Conservation (phyloP, 495 filamentous ascomycete genomes). For the Daldinia caldariorum region DNA sequence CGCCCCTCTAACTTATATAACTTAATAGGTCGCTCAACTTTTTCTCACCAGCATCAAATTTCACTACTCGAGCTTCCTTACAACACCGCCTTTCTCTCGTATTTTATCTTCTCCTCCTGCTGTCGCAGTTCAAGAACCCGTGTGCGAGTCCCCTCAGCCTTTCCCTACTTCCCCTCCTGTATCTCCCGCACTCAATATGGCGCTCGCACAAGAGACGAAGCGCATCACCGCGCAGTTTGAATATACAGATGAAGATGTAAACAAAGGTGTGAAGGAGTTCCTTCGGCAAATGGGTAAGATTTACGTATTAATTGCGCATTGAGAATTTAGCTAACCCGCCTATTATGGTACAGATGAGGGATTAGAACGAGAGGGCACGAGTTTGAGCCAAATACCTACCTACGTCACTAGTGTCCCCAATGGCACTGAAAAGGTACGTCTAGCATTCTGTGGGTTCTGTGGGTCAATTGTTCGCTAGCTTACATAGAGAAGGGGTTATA, state of each 20-base stretch:
- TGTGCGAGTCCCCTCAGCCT: conserved; percentile 59
- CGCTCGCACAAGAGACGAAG: conserved; percentile 75
- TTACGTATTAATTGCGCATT: neutral
- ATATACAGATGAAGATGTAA: conserved; percentile 80
- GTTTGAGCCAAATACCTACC: conserved; percentile 93
- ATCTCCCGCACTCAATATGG: conserved; percentile 61
- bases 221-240: conserved; percentile 87
- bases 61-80: conserved; percentile 50
- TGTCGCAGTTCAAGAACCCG: conserved; percentile 47
- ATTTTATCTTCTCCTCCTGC: conserved; percentile 57
- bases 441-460: neutral
- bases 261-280: conserved; percentile 83
- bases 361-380: conserved; percentile 77
- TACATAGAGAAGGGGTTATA: conserved; percentile 77
- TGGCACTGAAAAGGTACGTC: conserved; percentile 87
- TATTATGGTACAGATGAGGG: conserved; percentile 82
- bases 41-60: conserved; percentile 50
- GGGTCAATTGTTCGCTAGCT: neutral
- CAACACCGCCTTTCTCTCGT: conserved; percentile 47
- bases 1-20: conserved; percentile 41
- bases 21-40: conserved; percentile 35
- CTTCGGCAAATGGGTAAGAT: conserved; percentile 80
- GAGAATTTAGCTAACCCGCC: conserved; percentile 22
- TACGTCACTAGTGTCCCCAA: conserved; percentile 96
- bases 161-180: conserved; percentile 59